phyloP scores from a whole-genome alignment of 352 stramenopile species.

The Globisporangium emineosum region DNA sequence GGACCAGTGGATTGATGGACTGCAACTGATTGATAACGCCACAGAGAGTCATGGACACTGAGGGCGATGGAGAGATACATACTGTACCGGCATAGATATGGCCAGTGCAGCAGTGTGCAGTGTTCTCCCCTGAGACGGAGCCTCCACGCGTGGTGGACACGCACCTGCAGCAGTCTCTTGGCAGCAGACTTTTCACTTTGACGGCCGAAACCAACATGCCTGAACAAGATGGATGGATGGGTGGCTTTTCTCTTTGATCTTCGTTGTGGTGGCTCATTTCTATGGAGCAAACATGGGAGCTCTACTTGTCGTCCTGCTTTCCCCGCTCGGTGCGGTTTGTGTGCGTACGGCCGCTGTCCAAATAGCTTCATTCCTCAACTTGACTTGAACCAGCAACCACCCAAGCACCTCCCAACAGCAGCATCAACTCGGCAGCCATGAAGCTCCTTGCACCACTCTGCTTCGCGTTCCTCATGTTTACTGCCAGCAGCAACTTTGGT shows the following conservation, averaged over 20 bases:
- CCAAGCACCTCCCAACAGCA: background rate
- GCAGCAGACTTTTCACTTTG: background rate
- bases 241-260: background rate
- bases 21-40: background rate
- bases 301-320: background rate
- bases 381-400: conserved; percentile 1
- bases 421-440: conserved; percentile 5
- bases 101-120: no score
- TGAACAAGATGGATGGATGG: conserved; percentile 10
- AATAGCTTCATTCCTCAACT: conserved; percentile 2
- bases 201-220: background rate
- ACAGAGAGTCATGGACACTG: background rate
- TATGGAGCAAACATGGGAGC: background rate
- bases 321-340: background rate
- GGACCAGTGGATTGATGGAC: background rate
- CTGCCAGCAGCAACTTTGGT: background rate
- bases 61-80: background rate
- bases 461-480: background rate
- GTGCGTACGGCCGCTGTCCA: background rate
- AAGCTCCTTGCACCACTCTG: conserved; percentile 8
- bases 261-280: background rate
- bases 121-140: conserved; percentile 13
- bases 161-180: conserved; percentile 8
- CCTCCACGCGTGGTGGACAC: background rate
- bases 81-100: background rate